These are phyloP conservation scores for Clavispora fructus DNA, from an alignment of 805 yeast genomes.

Conservation along the genomic window DNA sequence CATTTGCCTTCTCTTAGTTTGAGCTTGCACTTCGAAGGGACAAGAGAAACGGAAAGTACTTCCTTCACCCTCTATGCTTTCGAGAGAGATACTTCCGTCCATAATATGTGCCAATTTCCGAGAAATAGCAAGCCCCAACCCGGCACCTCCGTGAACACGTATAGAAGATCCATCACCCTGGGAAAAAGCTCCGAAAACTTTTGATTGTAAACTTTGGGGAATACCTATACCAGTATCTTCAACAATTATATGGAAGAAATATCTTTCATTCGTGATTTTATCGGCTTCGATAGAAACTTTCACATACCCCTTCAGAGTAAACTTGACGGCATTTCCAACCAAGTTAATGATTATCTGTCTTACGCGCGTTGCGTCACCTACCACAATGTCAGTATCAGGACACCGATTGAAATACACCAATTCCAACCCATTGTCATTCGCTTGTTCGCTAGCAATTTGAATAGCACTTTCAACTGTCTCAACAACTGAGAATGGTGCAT, in stretches of 20 bases:
- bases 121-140: slow-evolving; percentile 45
- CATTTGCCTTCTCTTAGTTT: slow-evolving; percentile 6
- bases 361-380: slow-evolving; percentile 47
- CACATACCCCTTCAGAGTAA: slow-evolving; percentile 41
- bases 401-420: slow-evolving; percentile 40
- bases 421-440: slow-evolving; percentile 39
- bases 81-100: slow-evolving; percentile 44
- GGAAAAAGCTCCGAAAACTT: slow-evolving; percentile 48
- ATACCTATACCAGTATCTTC: slow-evolving; percentile 54
- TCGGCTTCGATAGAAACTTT: slow-evolving; percentile 31
- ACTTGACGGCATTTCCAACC: slow-evolving; percentile 51
- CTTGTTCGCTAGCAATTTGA: slow-evolving; percentile 45
- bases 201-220: slow-evolving; percentile 37
- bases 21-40: slow-evolving; percentile 26
- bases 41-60: slow-evolving; percentile 38
- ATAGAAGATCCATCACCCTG: slow-evolving; percentile 54
- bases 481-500: slow-evolving; percentile 39
- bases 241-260: slow-evolving; percentile 36
- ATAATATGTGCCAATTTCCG: slow-evolving; percentile 44
- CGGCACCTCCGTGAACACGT: slow-evolving; percentile 49
- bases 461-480: slow-evolving; percentile 45
- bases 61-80: slow-evolving; percentile 43
- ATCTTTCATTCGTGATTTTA: slow-evolving; percentile 23
- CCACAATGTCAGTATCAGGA: slow-evolving; percentile 30
- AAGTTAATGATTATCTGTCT: slow-evolving; percentile 48